These are phyloP conservation scores for Macrolepiota fuliginosa DNA, from an alignment of 768 basidiomycete species.

Conservation along the genomic window DNA sequence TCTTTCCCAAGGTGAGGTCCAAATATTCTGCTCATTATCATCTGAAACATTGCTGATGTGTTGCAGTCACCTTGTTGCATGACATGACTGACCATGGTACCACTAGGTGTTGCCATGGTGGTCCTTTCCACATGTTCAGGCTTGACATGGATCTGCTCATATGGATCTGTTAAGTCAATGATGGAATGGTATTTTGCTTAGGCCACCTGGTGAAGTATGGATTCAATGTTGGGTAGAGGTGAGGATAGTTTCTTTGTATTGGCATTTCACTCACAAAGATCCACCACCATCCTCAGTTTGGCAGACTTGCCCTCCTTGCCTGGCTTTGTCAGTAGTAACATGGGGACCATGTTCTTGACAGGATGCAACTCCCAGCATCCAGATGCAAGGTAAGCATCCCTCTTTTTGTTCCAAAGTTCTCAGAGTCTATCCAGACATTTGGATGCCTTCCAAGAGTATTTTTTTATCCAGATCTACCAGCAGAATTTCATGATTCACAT, in stretches of 20 bases:
- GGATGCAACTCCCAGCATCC: slow-evolving; percentile 27
- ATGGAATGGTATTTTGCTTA: slow-evolving; percentile 24
- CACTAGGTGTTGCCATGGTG: slow-evolving; percentile 25
- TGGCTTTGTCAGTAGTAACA: slow-evolving; percentile 33
- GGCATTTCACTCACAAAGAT: slow-evolving; percentile 30
- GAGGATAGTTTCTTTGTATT: slow-evolving; percentile 33
- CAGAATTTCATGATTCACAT: slow-evolving; percentile 11
- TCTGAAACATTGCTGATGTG: slow-evolving; percentile 21
- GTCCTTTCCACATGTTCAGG: slow-evolving; percentile 23
- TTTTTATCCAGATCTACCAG: not conserved
- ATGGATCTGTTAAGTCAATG: slow-evolving; percentile 38
- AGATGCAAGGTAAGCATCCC: slow-evolving; percentile 21
- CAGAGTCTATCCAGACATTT: slow-evolving; percentile 21
- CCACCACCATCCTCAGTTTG: slow-evolving; percentile 32
- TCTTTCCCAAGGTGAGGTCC: slow-evolving; percentile 27
- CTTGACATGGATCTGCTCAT: slow-evolving; percentile 33
- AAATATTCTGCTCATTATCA: slow-evolving; percentile 33
- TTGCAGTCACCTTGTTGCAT: slow-evolving; percentile 28
- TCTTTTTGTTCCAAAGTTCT: slow-evolving; percentile 24
- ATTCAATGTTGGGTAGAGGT: slow-evolving; percentile 17
- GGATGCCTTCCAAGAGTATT: not conserved
- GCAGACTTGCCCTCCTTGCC: slow-evolving; percentile 5
- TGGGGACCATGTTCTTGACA: slow-evolving; percentile 30
- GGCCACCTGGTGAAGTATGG: slow-evolving; percentile 30
- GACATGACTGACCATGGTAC: slow-evolving; percentile 28